phyloP scores from a whole-genome alignment of 1,139 yeast species.

The Hansenula lynferdii region DNA sequence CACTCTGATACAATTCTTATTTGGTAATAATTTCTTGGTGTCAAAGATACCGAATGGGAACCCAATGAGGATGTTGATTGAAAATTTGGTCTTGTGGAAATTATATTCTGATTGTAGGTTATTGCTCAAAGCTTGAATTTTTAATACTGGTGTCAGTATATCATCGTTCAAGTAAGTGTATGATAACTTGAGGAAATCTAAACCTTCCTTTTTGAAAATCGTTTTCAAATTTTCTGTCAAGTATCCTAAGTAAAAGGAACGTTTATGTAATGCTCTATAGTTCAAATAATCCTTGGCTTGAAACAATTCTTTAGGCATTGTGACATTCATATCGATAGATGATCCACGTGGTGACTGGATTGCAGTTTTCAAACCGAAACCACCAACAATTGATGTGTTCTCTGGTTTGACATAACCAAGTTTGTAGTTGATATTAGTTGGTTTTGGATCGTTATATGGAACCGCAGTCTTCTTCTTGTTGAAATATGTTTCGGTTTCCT shows the following conservation, averaged over 20 bases:
- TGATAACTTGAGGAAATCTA: slow-evolving; percentile 43
- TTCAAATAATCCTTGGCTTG: slow-evolving; percentile 88
- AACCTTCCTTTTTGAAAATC: slow-evolving; percentile 48
- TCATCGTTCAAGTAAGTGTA: slow-evolving; percentile 68
- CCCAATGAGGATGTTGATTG: slow-evolving; percentile 68
- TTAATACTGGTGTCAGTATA: slow-evolving; percentile 57
- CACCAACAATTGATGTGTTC: slow-evolving; percentile 77
- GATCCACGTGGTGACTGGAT: slow-evolving; percentile 56
- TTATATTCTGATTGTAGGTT: slow-evolving; percentile 34
- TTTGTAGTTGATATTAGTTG: slow-evolving; percentile 61
- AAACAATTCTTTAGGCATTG: slow-evolving; percentile 73
- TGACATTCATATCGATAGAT: slow-evolving; percentile 71
- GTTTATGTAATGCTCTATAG: slow-evolving; percentile 83
- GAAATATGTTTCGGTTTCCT: slow-evolving; percentile 48
- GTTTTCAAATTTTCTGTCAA: slow-evolving; percentile 60
- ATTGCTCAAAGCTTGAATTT: slow-evolving; percentile 35
- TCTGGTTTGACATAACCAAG: slow-evolving; percentile 71
- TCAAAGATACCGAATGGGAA: slow-evolving; percentile 72
- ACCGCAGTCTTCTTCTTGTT: slow-evolving; percentile 49
- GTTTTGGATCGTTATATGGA: slow-evolving; percentile 91
- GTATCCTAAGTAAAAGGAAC: slow-evolving; percentile 82
- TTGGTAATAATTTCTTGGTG: slow-evolving; percentile 69
- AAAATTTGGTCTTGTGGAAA: slow-evolving; percentile 66
- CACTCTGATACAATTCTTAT: slow-evolving; percentile 73
- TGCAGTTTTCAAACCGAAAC: slow-evolving; percentile 84